Percentiles rank a stretch among this genome's conserved stretches.
Conservation (phyloP, 1,139 yeast species). For the Candida dubliniensis region DNA sequence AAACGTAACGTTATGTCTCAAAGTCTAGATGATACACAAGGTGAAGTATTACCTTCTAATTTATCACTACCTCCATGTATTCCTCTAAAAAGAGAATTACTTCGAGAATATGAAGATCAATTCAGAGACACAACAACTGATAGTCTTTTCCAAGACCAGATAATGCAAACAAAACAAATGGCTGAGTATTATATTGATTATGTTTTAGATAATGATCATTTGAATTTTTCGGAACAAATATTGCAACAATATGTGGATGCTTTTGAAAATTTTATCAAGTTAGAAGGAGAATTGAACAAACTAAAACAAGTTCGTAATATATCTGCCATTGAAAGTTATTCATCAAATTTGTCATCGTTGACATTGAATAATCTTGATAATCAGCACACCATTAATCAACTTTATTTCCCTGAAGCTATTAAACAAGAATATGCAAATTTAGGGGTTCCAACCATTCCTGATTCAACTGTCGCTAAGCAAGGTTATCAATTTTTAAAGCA, state of each 20-base stretch:
- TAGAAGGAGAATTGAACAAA: conserved; percentile 1
- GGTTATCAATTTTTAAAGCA: conserved; percentile 27
- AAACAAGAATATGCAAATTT: conserved; percentile 3
- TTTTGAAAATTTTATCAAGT: conserved; percentile 5
- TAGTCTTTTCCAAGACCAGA: conserved; percentile 8
- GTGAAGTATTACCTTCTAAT: conserved; percentile 6
- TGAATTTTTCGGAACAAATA: conserved; percentile 10
- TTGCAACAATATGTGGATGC: conserved; percentile 6
- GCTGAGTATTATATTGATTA: conserved; percentile 12
- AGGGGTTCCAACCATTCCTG: conserved; percentile 1
- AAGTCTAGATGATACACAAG: not conserved
- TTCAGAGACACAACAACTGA: conserved; percentile 5
- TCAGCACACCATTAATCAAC: conserved; percentile 14
- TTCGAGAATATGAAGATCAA: conserved; percentile 10
- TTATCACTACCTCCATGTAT: conserved; percentile 13
- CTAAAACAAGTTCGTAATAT: conserved; percentile 7
- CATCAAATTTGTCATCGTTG: conserved; percentile 8
- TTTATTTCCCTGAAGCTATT: conserved; percentile 12
- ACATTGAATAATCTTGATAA: conserved; percentile 22
- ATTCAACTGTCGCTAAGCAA: not conserved
- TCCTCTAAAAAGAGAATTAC: conserved; percentile 9
- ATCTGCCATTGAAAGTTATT: conserved; percentile 5
- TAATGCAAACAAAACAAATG: conserved; percentile 2
- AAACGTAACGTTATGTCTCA: not conserved
- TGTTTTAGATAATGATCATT: conserved; percentile 9